Percentiles rank a stretch among this genome's conserved stretches.
phyloP scores from a whole-genome alignment of 352 stramenopile species.

The Pythium apleroticum region DNA sequence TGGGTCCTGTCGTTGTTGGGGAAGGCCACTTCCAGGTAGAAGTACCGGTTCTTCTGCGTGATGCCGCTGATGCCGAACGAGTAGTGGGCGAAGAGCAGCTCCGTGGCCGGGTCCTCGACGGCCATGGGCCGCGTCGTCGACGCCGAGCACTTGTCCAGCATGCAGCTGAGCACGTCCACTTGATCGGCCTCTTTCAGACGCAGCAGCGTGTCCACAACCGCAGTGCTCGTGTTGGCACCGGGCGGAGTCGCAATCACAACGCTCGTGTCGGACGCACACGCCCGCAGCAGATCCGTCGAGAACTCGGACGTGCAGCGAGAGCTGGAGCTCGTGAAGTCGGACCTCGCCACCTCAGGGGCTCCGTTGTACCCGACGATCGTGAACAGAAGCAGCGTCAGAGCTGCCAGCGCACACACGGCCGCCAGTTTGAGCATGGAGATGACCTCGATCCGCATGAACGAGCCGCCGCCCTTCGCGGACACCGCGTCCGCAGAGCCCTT shows the following conservation, averaged over 20 bases:
- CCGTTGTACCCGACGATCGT: constrained; percentile 44
- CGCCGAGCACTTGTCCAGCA: constrained; percentile 52
- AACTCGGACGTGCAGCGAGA: constrained; percentile 60
- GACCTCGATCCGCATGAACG: constrained; percentile 67
- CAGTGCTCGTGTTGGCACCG: constrained; percentile 28
- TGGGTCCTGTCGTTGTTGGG: constrained; percentile 36
- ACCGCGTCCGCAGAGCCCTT: not conserved
- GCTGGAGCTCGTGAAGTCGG: constrained; percentile 50
- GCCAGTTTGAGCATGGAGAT: constrained; percentile 59
- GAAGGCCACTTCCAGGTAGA: constrained; percentile 56
- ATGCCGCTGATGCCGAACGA: constrained; percentile 57
- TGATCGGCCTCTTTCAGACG: constrained; percentile 34
- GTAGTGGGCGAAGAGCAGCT: constrained; percentile 48
- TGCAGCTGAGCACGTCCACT: constrained; percentile 39
- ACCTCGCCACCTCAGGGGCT: constrained; percentile 37
- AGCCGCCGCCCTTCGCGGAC: constrained; percentile 30
- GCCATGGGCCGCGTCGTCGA: constrained; percentile 40
- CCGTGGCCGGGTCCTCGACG: constrained; percentile 24
- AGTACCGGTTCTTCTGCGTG: constrained; percentile 56
- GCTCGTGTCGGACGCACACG: constrained; percentile 26
- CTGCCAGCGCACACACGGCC: constrained; percentile 27
- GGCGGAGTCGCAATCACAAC: constrained; percentile 1
- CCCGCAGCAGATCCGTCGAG: constrained; percentile 33
- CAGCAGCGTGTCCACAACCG: constrained; percentile 44
- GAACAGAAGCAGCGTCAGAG: constrained; percentile 41